A percentile compares a stretch with the other conserved stretches of the same genome.
Conservation (phyloP, 2,329 filamentous ascomycete species). For the Colletotrichum sp. region DNA sequence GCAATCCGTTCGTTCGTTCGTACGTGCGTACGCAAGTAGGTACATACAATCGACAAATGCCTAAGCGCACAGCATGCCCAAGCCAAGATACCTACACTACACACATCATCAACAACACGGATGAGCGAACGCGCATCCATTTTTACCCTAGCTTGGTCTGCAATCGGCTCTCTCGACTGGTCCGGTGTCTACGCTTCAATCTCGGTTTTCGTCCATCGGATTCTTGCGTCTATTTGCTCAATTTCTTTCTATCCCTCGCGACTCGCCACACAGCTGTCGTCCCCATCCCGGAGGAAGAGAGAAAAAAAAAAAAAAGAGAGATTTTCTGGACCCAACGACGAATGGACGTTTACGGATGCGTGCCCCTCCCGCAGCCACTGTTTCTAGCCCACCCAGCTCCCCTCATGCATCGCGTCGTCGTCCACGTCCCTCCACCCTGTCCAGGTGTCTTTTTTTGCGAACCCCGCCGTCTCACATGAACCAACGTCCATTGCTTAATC, state of each 20-base stretch:
- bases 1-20: not conserved
- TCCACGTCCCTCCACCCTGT: not conserved
- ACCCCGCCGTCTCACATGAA: constrained; percentile 7
- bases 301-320: not conserved
- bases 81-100: not conserved
- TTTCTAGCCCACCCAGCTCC: not conserved
- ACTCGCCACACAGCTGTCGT: not conserved
- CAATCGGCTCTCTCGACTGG: not conserved
- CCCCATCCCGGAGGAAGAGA: no score
- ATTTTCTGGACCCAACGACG: not conserved
- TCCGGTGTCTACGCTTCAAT: not conserved
- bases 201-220: not conserved
- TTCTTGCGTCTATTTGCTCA: not conserved
- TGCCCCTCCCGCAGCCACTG: not conserved
- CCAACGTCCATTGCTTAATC: not conserved
- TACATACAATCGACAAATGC: not conserved
- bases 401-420: not conserved
- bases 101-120: not conserved
- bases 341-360: not conserved
- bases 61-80: not conserved
- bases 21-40: not conserved
- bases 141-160: not conserved
- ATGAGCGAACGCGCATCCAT: not conserved
- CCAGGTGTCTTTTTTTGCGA: not conserved
- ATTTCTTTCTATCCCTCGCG: not conserved